phyloP scores from a whole-genome alignment of 331 rosid genomes.

The Telfairia occidentalis region DNA sequence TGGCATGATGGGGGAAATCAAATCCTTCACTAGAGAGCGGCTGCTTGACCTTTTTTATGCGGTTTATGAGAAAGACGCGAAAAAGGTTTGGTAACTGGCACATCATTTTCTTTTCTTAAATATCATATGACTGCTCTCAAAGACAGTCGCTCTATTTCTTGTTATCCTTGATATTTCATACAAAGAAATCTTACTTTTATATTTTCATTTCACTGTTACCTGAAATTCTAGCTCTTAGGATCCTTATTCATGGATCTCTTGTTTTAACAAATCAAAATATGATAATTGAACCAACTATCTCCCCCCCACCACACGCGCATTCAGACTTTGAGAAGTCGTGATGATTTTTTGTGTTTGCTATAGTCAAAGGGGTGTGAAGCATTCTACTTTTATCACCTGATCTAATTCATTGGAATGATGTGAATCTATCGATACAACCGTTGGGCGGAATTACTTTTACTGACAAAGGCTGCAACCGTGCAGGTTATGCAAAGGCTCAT shows the following conservation, averaged over 20 bases:
- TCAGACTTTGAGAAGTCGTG: background rate
- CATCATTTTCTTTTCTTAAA: background rate
- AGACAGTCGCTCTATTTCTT: background rate
- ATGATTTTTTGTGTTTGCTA: background rate
- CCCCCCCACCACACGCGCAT: background rate
- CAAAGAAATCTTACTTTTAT: background rate
- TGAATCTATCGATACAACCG: background rate
- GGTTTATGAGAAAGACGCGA: slow-evolving; percentile 82
- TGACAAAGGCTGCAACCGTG: slow-evolving; percentile 17
- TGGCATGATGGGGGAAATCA: slow-evolving; percentile 99
- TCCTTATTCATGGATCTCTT: background rate
- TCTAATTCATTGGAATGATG: background rate
- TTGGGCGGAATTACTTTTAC: slow-evolving; percentile 8
- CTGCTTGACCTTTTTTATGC: slow-evolving; percentile 85
- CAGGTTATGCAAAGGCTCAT: slow-evolving; percentile 82
- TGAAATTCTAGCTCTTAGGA: background rate
- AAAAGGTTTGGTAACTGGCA: slow-evolving; percentile 42
- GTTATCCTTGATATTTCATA: background rate
- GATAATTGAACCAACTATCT: background rate
- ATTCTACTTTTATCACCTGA: background rate
- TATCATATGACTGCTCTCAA: background rate
- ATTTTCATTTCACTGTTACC: background rate
- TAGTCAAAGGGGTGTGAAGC: background rate
- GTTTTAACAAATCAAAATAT: background rate
- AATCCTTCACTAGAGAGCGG: slow-evolving; percentile 79